Conservation (phyloP, 805 yeast species). For the Candida maris region DNA sequence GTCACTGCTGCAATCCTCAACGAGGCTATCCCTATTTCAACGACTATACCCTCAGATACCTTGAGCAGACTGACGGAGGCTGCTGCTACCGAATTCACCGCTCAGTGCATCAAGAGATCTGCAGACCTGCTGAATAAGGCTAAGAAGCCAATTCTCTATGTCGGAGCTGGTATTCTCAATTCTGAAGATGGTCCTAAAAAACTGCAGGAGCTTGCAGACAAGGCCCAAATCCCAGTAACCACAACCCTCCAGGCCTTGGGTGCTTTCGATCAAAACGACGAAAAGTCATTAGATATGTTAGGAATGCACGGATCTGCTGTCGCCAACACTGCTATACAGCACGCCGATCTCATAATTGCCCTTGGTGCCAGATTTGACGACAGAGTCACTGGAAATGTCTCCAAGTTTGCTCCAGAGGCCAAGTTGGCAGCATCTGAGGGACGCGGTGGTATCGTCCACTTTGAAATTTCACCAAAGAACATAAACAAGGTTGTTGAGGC, state of each 20-base stretch:
- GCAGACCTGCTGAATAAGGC: slow-evolving; percentile 78
- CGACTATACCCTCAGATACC: slow-evolving; percentile 74
- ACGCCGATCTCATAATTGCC: slow-evolving; percentile 89
- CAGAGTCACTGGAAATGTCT: slow-evolving; percentile 86
- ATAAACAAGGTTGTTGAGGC: slow-evolving; percentile 97
- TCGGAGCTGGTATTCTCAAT: slow-evolving; percentile 86
- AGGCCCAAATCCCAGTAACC: slow-evolving; percentile 92
- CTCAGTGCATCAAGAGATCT: slow-evolving; percentile 69
- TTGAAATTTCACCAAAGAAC: slow-evolving; percentile 94
- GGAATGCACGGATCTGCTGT: slow-evolving; percentile 98
- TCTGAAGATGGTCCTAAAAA: slow-evolving; percentile 74
- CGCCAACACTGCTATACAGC: slow-evolving; percentile 91
- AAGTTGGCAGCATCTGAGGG: slow-evolving; percentile 81
- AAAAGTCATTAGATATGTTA: slow-evolving; percentile 88
- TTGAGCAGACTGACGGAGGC: slow-evolving; percentile 65
- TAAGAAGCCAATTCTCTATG: slow-evolving; percentile 84
- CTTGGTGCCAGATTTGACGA: slow-evolving; percentile 98
- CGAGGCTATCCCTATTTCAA: slow-evolving; percentile 76
- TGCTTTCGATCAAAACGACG: slow-evolving; percentile 87
- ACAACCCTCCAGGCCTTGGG: slow-evolving; percentile 94
- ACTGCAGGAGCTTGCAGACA: slow-evolving; percentile 81
- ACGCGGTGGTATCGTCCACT: slow-evolving; percentile 95
- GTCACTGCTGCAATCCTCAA: slow-evolving; percentile 90
- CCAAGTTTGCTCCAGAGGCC: slow-evolving; percentile 93
- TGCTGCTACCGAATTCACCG: slow-evolving; percentile 70